Evolutionary conservation across 1,284 basidiomycete species (phyloP), one percentile per base, ranked within the genome.

Genomic region (Meira nashicola): DNA sequence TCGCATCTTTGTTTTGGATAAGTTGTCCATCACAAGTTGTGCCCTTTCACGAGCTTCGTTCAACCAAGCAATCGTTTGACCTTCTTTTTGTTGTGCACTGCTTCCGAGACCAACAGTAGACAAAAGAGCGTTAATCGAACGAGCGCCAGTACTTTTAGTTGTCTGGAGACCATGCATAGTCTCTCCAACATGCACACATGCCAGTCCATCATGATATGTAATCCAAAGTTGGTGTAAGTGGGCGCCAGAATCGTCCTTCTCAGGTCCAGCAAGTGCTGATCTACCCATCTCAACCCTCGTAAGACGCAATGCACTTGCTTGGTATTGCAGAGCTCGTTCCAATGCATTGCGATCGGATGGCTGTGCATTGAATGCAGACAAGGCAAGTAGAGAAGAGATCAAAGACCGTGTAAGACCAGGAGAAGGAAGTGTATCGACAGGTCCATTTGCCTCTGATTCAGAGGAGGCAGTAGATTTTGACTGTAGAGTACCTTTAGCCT

Each of bases 121-220:
- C 39, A 37, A 21, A 43, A 48, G 6, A 25, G 46, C 38, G 8
- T 21, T 38, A 15, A 39, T 1, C 9, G 33, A 23, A 15, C 21
- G 10, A 1, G 57, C 8, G 10, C 50, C 17, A 14, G 48, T 14
- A 25, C 53, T n/a, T 41, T 37, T 49, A 17, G 57, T 19, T 40
- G 49, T 39, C 28, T 33, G 28, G 12, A 76, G 59, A 4, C 66
- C 74, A 37, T 60, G 71, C 17, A 72, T 55, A 1, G 74, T 76
- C 46, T 76, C 73, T 23, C 71, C 74, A 1, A 74, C 48, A 44
- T 76, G 71, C 39, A 73, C 55, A 28, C 60, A 54, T 2, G 69
- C 39, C 44, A 73, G 57, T 3, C 62, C 64, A n/a, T 69, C 61
- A 49, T 66, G 60, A 39, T 72, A 67, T 14, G 38, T 21, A 10